Conservation (phyloP, 192 early-diverging fungal genomes). For the Hyaloraphidium curvatum region DNA sequence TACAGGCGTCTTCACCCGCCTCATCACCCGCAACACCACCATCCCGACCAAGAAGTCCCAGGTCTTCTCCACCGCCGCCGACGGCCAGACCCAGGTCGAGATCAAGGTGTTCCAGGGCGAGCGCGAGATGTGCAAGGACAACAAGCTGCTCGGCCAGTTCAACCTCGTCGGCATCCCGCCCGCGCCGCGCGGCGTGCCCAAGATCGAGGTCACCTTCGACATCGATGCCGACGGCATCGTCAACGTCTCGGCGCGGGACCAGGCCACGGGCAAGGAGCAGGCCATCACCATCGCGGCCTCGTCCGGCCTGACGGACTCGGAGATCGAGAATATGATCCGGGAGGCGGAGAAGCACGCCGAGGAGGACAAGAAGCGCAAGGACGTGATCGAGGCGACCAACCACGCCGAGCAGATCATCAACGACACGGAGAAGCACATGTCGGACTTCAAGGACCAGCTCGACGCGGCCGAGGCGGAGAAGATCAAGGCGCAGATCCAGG, state of each 20-base stretch:
- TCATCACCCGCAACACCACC: slow-evolving; percentile 95
- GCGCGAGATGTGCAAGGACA: slow-evolving; percentile 89
- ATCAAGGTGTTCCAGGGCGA: slow-evolving; percentile 98
- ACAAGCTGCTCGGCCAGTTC: slow-evolving; percentile 97
- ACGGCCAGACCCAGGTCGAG: slow-evolving; percentile 94
- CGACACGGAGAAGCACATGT: slow-evolving; percentile 88
- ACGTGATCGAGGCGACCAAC: slow-evolving; percentile 88
- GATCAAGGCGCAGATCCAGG: slow-evolving; percentile 63
- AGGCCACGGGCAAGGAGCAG: slow-evolving; percentile 88
- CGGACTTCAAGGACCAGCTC: slow-evolving; percentile 91
- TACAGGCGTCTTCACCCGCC: slow-evolving; percentile 66
- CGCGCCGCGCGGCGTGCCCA: slow-evolving; percentile 89
- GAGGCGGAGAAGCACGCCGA: slow-evolving; percentile 85
- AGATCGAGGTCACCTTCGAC: slow-evolving; percentile 97
- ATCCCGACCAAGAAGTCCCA: slow-evolving; percentile 99
- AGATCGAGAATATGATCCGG: slow-evolving; percentile 94
- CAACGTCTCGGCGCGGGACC: slow-evolving; percentile 91
- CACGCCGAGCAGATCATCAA: slow-evolving; percentile 74
- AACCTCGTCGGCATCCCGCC: slow-evolving; percentile 87
- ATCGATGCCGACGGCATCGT: slow-evolving; percentile 99
- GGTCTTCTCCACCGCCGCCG: slow-evolving; percentile 94
- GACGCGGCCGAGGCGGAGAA: slow-evolving; percentile 68
- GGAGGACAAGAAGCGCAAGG: slow-evolving; percentile 74
- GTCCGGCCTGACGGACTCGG: slow-evolving; percentile 75
- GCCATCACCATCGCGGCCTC: slow-evolving; percentile 90